Conservation (phyloP, 495 filamentous ascomycete species). For the Polyplosphaeria fusca region DNA sequence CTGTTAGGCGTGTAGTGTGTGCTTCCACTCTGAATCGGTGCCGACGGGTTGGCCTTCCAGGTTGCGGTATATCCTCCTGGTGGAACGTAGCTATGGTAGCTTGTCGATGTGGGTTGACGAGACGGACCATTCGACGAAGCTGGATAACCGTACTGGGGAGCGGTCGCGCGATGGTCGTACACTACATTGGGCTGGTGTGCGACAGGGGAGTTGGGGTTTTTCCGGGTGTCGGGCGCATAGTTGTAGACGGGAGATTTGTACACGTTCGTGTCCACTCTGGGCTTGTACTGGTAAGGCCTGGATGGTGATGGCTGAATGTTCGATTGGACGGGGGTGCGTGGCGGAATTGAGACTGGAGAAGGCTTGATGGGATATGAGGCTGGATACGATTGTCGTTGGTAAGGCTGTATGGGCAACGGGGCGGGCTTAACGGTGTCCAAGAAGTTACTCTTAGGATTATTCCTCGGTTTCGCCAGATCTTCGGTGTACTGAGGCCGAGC, state of each 20-base stretch:
- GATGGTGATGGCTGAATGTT: conserved; percentile 18
- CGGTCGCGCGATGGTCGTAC: conserved; percentile 19
- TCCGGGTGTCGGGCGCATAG: conserved; percentile 23
- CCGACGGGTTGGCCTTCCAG: neutral
- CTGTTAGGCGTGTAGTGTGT: conserved; percentile 17
- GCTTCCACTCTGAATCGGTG: conserved; percentile 1
- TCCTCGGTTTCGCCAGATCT: conserved; percentile 56
- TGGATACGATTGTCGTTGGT: conserved; percentile 27
- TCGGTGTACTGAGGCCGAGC: conserved; percentile 90
- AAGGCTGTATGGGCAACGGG: conserved; percentile 35
- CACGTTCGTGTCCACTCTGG: conserved; percentile 23
- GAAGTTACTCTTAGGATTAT: conserved; percentile 61
- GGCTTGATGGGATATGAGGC: conserved; percentile 30
- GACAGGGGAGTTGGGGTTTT: conserved; percentile 28
- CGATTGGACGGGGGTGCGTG: conserved; percentile 9
- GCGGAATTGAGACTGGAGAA: conserved; percentile 14
- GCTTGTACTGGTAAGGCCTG: conserved; percentile 42
- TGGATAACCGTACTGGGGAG: conserved; percentile 29
- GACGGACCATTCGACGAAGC: conserved; percentile 1
- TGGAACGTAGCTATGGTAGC: conserved; percentile 3
- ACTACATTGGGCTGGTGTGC: conserved; percentile 31
- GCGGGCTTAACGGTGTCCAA: conserved; percentile 58
- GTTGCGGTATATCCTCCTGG: neutral
- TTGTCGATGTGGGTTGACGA: neutral
- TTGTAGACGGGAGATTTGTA: conserved; percentile 19